These are phyloP conservation scores for Cystobasidium pallidum DNA, from an alignment of 1,284 basidiomycete genomes.

Conservation along the genomic window DNA sequence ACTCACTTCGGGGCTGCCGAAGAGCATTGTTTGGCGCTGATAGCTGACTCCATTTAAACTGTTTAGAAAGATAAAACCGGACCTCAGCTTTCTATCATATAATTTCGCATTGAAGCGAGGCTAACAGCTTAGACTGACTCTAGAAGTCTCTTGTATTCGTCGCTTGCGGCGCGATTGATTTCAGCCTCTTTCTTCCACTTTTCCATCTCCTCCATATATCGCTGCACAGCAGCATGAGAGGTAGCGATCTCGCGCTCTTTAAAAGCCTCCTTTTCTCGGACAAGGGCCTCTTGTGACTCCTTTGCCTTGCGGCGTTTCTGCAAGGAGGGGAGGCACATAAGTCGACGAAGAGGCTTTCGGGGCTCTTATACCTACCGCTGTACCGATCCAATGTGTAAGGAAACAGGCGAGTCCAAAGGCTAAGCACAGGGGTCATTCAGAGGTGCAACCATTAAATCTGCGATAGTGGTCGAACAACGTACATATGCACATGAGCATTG, in stretches of 20 bases:
- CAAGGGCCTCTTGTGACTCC: slow-evolving; percentile 25
- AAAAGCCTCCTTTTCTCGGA: slow-evolving; percentile 41
- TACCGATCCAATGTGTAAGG: slow-evolving; percentile 32
- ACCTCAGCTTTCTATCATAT: background rate
- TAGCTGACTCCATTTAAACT: slow-evolving; percentile 29
- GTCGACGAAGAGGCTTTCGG: background rate
- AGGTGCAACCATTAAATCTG: background rate
- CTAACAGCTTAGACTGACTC: slow-evolving; percentile 16
- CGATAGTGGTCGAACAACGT: background rate
- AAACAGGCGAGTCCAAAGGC: slow-evolving; percentile 14
- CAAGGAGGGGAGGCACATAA: background rate
- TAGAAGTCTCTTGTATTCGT: slow-evolving; percentile 40
- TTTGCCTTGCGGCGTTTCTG: slow-evolving; percentile 40
- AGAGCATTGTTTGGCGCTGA: slow-evolving; percentile 43
- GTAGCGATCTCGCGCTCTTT: slow-evolving; percentile 38
- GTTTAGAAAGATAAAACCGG: background rate
- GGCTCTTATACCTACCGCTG: slow-evolving; percentile 9
- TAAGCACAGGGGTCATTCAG: background rate
- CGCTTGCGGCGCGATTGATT: slow-evolving; percentile 36
- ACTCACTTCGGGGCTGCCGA: slow-evolving; percentile 39
- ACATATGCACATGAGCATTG: slow-evolving; percentile 40
- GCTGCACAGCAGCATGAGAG: slow-evolving; percentile 27
- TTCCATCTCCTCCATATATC: slow-evolving; percentile 36
- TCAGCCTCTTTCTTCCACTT: slow-evolving; percentile 41
- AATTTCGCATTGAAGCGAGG: too few relatives aligned